Conservation (phyloP, 306 rosid species). For the Trifolium subterraneum region DNA sequence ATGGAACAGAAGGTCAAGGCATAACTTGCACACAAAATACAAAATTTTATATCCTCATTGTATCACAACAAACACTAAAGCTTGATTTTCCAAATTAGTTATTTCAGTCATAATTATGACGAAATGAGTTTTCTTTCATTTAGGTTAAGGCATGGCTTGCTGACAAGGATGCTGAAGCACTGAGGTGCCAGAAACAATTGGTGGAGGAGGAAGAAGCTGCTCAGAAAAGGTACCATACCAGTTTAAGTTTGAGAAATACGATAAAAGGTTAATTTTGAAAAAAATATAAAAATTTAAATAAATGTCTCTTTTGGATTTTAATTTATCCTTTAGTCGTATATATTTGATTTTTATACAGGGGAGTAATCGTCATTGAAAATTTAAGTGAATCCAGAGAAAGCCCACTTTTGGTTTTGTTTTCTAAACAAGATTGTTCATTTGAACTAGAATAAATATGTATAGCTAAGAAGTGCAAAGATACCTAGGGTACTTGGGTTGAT, state of each 20-base stretch:
- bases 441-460: not conserved
- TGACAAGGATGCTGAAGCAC: slow-evolving; percentile 84
- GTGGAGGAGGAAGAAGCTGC: slow-evolving; percentile 95
- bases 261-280: not conserved
- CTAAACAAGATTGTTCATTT: slow-evolving; percentile 15
- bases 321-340: not conserved
- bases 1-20: not conserved
- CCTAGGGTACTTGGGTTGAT: slow-evolving; percentile 3
- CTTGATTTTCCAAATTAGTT: slow-evolving; percentile 15
- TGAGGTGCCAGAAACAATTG: slow-evolving; percentile 77
- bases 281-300: not conserved
- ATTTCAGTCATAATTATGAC: slow-evolving; percentile 30
- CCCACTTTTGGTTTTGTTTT: not conserved
- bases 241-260: slow-evolving; percentile 27
- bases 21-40: not conserved
- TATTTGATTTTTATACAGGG: slow-evolving; percentile 21
- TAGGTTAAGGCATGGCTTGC: slow-evolving; percentile 85
- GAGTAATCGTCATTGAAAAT: slow-evolving; percentile 16
- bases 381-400: slow-evolving; percentile 20
- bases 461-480: slow-evolving; percentile 23
- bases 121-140: slow-evolving; percentile 32
- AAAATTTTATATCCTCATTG: not conserved
- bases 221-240: slow-evolving; percentile 71
- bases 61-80: slow-evolving; percentile 11
- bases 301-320: slow-evolving; percentile 2